Evolutionary conservation across 169 alveolate genomes (phyloP).

Genomic region (Plasmodium inui): DNA sequence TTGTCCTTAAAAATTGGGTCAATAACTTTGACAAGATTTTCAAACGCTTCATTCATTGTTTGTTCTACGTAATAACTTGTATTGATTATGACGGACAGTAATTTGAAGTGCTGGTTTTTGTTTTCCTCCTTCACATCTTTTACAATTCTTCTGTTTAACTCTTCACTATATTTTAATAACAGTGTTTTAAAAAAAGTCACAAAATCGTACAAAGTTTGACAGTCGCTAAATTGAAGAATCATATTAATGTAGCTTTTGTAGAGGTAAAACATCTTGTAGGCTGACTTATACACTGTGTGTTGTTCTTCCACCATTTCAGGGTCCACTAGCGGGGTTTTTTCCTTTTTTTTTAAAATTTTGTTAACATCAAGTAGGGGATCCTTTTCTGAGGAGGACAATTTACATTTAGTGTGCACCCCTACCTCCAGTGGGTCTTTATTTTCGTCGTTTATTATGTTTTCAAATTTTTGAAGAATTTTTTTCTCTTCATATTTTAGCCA

Average conservation of each 20-base stretch:
- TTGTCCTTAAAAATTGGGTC: slow-evolving; percentile 12
- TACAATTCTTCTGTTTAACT: slow-evolving; percentile 46
- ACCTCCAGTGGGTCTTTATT: not conserved
- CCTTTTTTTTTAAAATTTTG: slow-evolving; percentile 21
- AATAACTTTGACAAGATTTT: slow-evolving; percentile 20
- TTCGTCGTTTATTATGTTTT: slow-evolving; percentile 48
- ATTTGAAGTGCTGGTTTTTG: slow-evolving; percentile 12
- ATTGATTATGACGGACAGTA: slow-evolving; percentile 37
- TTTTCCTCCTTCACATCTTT: slow-evolving; percentile 11
- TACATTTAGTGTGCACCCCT: not conserved
- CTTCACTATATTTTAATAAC: slow-evolving; percentile 46
- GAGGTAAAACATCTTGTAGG: slow-evolving; percentile 56
- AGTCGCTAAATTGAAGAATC: slow-evolving; percentile 52
- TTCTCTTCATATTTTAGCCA: slow-evolving; percentile 73
- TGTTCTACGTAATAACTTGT: slow-evolving; percentile 58
- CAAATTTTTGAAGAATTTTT: slow-evolving; percentile 48
- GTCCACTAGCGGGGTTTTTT: not conserved
- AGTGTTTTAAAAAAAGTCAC: slow-evolving; percentile 52
- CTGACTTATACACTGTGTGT: slow-evolving; percentile 53
- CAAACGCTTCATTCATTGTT: slow-evolving; percentile 52
- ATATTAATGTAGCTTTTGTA: slow-evolving; percentile 65
- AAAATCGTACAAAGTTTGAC: slow-evolving; percentile 71
- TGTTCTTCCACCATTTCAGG: slow-evolving; percentile 9
- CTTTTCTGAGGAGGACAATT: not conserved
- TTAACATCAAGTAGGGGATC: slow-evolving; percentile 1